A percentile compares a stretch with the other conserved stretches of the same genome.
Conservation (phyloP, 2,329 filamentous ascomycete species). For the Tolypocladium tropicale region DNA sequence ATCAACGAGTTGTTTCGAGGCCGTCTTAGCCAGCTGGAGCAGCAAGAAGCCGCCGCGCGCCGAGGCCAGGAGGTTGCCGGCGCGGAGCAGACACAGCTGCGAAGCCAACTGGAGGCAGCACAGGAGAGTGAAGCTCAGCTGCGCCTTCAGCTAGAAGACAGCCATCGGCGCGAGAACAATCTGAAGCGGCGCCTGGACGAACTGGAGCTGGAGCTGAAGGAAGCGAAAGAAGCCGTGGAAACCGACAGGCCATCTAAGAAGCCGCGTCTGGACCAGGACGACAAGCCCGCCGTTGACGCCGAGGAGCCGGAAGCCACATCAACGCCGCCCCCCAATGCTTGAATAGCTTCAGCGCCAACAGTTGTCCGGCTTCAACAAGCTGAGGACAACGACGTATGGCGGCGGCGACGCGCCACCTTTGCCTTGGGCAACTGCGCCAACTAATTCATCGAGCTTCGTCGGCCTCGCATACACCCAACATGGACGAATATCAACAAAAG, state of each 20-base stretch:
- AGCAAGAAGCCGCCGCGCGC: conserved; percentile 59
- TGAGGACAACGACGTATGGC: background rate
- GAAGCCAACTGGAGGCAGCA: conserved; percentile 41
- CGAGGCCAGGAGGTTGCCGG: conserved; percentile 46
- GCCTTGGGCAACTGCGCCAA: background rate
- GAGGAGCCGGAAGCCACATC: background rate
- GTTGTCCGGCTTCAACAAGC: background rate
- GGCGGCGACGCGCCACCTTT: background rate
- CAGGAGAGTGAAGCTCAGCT: conserved; percentile 33
- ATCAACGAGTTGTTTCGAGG: conserved; percentile 80
- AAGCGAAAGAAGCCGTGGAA: conserved; percentile 9
- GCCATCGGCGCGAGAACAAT: conserved; percentile 67
- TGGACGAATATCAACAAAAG: background rate
- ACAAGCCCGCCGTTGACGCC: background rate
- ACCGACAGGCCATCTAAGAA: conserved; percentile 8
- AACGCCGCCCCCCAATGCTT: background rate
- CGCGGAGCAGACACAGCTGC: conserved; percentile 46
- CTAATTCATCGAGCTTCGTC: too few species aligned
- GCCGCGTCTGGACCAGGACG: conserved; percentile 3
- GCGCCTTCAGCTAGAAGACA: conserved; percentile 60
- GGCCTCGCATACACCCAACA: background rate
- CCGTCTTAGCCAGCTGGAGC: conserved; percentile 68
- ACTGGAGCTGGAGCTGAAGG: conserved; percentile 51
- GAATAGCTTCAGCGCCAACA: background rate
- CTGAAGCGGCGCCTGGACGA: conserved; percentile 77